Evolutionary conservation across 2,329 filamentous ascomycete species (phyloP), one percentile per base, ranked within the genome.

Genomic region (Fusarium secorum): DNA sequence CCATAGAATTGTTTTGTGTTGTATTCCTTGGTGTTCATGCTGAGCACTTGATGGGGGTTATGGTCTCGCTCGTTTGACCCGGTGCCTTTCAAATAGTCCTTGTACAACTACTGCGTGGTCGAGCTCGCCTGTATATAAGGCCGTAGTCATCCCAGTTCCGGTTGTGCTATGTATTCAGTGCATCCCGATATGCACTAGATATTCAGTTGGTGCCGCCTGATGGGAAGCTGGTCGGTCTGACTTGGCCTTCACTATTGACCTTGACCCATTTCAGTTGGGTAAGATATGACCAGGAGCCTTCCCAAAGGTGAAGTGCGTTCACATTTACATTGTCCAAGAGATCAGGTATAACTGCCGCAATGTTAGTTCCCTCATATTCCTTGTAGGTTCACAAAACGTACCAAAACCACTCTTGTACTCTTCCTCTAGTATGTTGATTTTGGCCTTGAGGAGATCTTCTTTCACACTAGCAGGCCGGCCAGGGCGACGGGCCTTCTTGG

Each of bases 371-470:
- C 8, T 44, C 15, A 59, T 49, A 28, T 44, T n/a, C 32, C 14
- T 24, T 28, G 15, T 41, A 5, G 35, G 26, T n/a, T 6, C 22
- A n/a, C n/a, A 24, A 2, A 20, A 83, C 88, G 74, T 73, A 93
- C 93, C 92, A 77, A 97, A 97, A 0, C 96, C 96, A 57, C 90
- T 89, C 70, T 91, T 87, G 72, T 93, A 93, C 83, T 99, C 96
- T 74, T 91, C 91, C 77, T 91, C 86, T 70, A 98, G 91, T 3
- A 83, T 83, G 18, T 88, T 86, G 59, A 93, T 90, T 71, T 90
- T 91, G 75, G 93, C 86, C 79, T 89, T 90, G 41, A 98, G 83
- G 24, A 93, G 83, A 72, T 95, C 93, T 79, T 98, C 94, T 66
- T 89, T 90, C 26, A 90, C 89, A 76, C 87, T 93, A 22, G 94